Evolutionary conservation across 2,329 filamentous ascomycete genomes (phyloP).

Genomic region (Shiraia sp.): DNA sequence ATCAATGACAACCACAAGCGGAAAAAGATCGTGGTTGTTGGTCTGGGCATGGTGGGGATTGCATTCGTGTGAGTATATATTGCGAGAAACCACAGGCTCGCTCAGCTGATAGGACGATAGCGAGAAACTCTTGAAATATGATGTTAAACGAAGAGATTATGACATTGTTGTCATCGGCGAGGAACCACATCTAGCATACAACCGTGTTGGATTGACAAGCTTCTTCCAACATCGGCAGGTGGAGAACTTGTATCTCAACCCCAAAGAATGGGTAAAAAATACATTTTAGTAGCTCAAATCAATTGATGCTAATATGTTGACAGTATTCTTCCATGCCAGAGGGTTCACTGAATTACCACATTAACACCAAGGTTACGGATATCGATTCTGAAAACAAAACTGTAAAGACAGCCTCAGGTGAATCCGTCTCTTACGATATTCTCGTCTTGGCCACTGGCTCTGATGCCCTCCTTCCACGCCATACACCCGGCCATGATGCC

Average conservation of each 20-base stretch:
- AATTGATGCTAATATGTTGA: conserved; percentile 5
- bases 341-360: conserved; percentile 71
- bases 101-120: conserved; percentile 50
- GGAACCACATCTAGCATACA: conserved; percentile 86
- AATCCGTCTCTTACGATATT: conserved; percentile 73
- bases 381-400: conserved; percentile 67
- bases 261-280: conserved; percentile 71
- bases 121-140: conserved; percentile 86
- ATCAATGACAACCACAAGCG: conserved; percentile 40
- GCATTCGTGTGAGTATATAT: conserved; percentile 73
- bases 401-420: conserved; percentile 71
- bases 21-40: conserved; percentile 79
- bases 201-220: conserved; percentile 83
- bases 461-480: conserved; percentile 72
- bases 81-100: neutral
- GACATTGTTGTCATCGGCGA: conserved; percentile 85
- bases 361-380: conserved; percentile 73
- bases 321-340: conserved; percentile 70
- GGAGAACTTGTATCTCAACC: conserved; percentile 87
- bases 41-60: conserved; percentile 89
- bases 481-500: conserved; percentile 77
- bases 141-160: conserved; percentile 74
- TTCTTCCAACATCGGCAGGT: conserved; percentile 87
- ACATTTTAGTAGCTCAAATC: neutral
- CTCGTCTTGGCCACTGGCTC: conserved; percentile 86